Base-by-base conservation (phyloP, 768 basidiomycete species). In the Megacollybia marginata region DNA sequence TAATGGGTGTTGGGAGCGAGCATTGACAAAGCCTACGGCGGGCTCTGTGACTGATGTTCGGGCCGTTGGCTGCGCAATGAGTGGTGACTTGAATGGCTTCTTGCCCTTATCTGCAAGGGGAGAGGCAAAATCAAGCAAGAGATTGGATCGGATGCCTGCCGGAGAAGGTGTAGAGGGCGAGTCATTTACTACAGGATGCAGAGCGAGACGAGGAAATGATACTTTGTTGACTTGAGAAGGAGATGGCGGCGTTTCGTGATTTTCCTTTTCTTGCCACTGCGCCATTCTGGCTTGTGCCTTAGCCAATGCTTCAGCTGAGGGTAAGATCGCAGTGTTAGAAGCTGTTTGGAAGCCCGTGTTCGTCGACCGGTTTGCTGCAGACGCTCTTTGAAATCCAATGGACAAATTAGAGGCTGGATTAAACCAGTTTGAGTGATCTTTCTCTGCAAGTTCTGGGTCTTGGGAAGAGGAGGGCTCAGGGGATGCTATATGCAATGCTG, bases 281-380 rank as follows among this genome's bases (percentile, higher is more conserved):
- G 64, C 66, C 58, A 82, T 66, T 54, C 69, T 76, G 40, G 73
- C 73, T 62, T 74, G 64, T 1, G 83, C 84, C 55, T 72, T 73
- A 8, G 70, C 74, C 8, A 85, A 59, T 1, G 84, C 79, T 19
- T 65, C 65, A 32, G 65, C 68, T 5, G 83, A 84, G 1, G 83
- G 83, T 12, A 63, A 59, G 16, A 81, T 57, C 9, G 70, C 54
- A n/a, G 66, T 64, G 38, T 73, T 66, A 2, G 62, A 61, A 18
- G 69, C 65, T 48, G 55, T 67, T 51, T 54, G 54, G 38, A 70
- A 65, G 12, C 61, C 67, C 16, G 47, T 40, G 38, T 45, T 54
- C 34, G 50, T 45, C 3, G 48, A 15, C 19, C 54, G 48, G 4
- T 55, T 35, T 9, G 55, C 53, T 46, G 61, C 56, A 7, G 60